Evolutionary conservation across 371 early-diverging fungal genomes (phyloP), one percentile per base, ranked within the genome.

Genomic region (Mortierella sp.): DNA sequence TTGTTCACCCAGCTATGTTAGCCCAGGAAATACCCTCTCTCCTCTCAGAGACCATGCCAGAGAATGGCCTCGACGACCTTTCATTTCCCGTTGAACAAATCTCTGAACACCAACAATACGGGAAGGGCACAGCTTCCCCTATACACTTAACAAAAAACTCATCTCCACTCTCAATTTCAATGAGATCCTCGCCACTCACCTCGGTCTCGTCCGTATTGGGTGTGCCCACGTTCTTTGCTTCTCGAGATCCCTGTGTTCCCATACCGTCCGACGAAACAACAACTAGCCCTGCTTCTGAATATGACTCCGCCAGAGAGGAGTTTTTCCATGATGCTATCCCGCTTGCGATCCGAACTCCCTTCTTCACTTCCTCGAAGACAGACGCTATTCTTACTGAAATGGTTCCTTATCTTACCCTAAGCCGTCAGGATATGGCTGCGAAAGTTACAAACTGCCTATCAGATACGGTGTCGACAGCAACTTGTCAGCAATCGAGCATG

Each of bases 21-120:
- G 31, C 19, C 7, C 37, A 55, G 21, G 61, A 47, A 2, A 46
- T 59, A 6, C 64, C 56, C 17, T 59, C 68, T 0, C 39, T 67
- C 3, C 43, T 59, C 21, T 24, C 59, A 24, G 73, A 73, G 23
- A 62, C 68, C 1, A 53, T 66, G 6, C 72, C 62, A 0, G 51
- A 57, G n/a, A 55, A 42, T 9, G 48, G 41, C 28, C 34, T 53
- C 30, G 70, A 43, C 19, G 52, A 59, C 31, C 34, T 58, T 19
- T 43, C 73, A 1, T 73, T 67, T 41, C 53, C 62, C 26, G 44
- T 23, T 26, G 17, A 37, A 32, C 54, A n/a, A 34, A 14, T 14
- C 37, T 34, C 11, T 34, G 37, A 34, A 14, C 4, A 28, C n/a
- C n/a, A n/a, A n/a, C n/a, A n/a, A n/a, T n/a, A n/a, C n/a, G n/a